These are phyloP conservation scores for Emiliania huxleyi DNA, from an alignment of 78 protist genomes.

Conservation along the genomic window DNA sequence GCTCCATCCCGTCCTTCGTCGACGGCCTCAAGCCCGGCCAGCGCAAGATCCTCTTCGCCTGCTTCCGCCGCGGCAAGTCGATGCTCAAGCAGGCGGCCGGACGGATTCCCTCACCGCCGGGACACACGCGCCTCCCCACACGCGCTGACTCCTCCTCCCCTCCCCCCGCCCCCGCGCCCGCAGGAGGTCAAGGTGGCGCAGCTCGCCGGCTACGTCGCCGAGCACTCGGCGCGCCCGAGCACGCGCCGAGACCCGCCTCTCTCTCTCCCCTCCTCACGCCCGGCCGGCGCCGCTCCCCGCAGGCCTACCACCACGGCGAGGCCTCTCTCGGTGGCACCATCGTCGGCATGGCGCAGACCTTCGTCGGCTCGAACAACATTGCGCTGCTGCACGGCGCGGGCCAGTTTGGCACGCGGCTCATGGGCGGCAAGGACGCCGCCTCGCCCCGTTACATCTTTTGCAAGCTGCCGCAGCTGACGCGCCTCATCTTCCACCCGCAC, in stretches of 20 bases:
- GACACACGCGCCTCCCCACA: not conserved
- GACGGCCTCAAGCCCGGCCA: conserved; percentile 98
- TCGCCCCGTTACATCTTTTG: conserved; percentile 95
- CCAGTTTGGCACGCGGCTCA: conserved; percentile 94
- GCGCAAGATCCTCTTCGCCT: conserved; percentile 92
- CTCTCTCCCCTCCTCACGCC: too few species aligned
- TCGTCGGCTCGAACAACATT: conserved; percentile 95
- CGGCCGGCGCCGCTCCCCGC: too few species aligned
- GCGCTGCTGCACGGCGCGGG: conserved; percentile 89
- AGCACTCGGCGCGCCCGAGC: too few species aligned
- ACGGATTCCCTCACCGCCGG: not conserved
- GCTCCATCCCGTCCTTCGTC: conserved; percentile 95
- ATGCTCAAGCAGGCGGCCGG: conserved; percentile 76
- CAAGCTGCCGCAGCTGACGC: conserved; percentile 70
- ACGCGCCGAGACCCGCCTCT: too few species aligned
- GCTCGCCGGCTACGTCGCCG: conserved; percentile 92
- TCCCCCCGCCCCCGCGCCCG: not conserved
- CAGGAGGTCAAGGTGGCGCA: conserved; percentile 94
- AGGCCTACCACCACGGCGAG: conserved; percentile 99
- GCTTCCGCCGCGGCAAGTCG: conserved; percentile 89
- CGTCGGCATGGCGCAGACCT: conserved; percentile 92
- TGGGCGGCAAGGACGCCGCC: conserved; percentile 87
- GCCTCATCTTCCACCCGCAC: conserved; percentile 73
- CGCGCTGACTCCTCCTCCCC: not conserved
- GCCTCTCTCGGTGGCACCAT: conserved; percentile 69